These are phyloP conservation scores for Globisporangium radiosum DNA, from an alignment of 352 stramenopile species.

Conservation along the genomic window DNA sequence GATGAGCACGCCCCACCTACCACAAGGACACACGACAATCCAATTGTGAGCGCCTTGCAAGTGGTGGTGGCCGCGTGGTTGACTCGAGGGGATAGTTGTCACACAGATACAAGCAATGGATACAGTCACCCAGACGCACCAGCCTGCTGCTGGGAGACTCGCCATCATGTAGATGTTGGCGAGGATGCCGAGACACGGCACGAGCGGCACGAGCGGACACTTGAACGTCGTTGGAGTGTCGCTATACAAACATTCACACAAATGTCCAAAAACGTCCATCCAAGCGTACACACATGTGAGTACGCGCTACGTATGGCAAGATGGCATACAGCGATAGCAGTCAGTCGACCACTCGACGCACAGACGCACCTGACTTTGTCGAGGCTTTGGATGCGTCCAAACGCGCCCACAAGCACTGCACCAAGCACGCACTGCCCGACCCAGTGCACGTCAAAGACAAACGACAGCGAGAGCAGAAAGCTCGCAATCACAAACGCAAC, in stretches of 20 bases:
- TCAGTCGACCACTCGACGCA: background rate
- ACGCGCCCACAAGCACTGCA: constrained; percentile 30
- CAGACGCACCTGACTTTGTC: constrained; percentile 44
- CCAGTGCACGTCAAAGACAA: constrained; percentile 62
- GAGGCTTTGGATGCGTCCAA: constrained; percentile 44
- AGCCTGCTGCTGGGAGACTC: constrained; percentile 43
- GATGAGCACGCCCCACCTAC: constrained; percentile 64
- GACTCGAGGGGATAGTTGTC: background rate
- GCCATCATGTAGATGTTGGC: constrained; percentile 68
- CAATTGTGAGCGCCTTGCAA: background rate
- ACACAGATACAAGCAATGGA: background rate
- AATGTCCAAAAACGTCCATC: background rate
- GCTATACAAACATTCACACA: constrained; percentile 2
- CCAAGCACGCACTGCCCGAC: constrained; percentile 28
- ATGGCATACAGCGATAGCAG: background rate
- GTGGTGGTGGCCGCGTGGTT: too few species aligned
- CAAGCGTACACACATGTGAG: background rate
- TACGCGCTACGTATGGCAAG: background rate
- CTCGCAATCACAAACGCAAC: constrained; percentile 52
- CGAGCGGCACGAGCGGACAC: constrained; percentile 51
- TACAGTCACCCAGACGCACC: constrained; percentile 22
- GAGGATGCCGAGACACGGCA: constrained; percentile 52
- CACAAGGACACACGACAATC: constrained; percentile 1
- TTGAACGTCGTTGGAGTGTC: constrained; percentile 37
- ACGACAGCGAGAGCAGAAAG: constrained; percentile 57